phyloP scores from a whole-genome alignment of 176 grass and related monocot genomes.

The Triticum turgidum region DNA sequence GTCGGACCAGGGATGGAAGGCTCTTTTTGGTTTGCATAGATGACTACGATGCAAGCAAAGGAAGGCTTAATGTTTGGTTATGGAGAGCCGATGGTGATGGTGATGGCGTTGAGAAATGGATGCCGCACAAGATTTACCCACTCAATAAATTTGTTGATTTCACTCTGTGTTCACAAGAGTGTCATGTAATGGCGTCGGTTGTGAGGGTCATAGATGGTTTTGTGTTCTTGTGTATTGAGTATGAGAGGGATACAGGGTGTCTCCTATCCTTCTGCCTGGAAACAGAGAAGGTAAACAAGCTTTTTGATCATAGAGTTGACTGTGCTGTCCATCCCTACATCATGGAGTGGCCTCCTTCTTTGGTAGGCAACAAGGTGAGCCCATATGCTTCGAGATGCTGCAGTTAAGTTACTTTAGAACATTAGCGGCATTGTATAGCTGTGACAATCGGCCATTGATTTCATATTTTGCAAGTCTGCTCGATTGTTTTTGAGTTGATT shows the following conservation, averaged over 20 bases:
- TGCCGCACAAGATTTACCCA: not conserved
- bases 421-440: not conserved
- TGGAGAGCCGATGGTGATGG: no score
- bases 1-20: no score
- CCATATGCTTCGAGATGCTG: not conserved
- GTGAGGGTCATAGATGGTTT: not conserved
- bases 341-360: not conserved
- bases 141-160: not conserved
- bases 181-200: accelerated
- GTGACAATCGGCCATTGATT: not conserved
- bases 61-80: no score
- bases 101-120: not conserved
- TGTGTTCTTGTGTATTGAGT: not conserved
- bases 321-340: not conserved
- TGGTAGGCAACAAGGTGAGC: not conserved
- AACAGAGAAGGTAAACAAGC: not conserved
- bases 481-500: not conserved
- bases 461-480: not conserved
- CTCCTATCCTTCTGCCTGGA: not conserved
- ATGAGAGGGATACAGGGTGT: accelerated
- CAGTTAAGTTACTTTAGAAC: not conserved
- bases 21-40: no score
- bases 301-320: not conserved
- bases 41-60: no score
- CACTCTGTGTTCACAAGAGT: not conserved